Base-by-base conservation (phyloP, 1,139 yeast species). In the Scheffersomyces stambukii region DNA sequence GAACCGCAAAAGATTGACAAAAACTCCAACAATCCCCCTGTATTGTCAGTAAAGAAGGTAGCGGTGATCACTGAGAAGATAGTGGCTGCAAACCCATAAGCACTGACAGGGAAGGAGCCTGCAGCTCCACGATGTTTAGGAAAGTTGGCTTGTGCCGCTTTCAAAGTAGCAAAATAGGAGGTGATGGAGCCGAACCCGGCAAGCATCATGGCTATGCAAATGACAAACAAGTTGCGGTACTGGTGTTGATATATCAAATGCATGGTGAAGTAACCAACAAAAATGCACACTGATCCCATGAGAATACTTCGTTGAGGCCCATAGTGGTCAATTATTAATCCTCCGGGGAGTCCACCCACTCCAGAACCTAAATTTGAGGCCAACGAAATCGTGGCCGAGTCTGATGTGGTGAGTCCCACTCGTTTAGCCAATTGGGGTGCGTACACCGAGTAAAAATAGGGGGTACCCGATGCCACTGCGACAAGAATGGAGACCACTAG, bases 81-180 rank as follows among this genome's bases (percentile, higher is more conserved):
- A 4, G 70, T 65, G 9, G 73, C 73, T 3, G 69, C 54, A 34
- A 76, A 53, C 0, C 81, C 83, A 48, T 67, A 76, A 3, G 75
- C 57, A 19, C 81, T 65, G 3, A 75, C 78, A 1, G 82, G 82
- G 13, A 72, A 57, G 1, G 81, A 77, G 4, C 78, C 77, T 4
- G 89, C 89, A 4, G 77, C 66, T 11, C 91, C 91, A 42, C 81
- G 63, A 44, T 79, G 76, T 19, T 69, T 57, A 0, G 89, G 88
- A 41, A 81, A 81, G 47, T 81, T 81, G 3, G 81, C 60, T 13
- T 83, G 81, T 2, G 82, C 73, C 6, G 81, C 78, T 40, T 81
- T 81, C 35, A 81, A 64, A 2, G 85, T 70, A 2, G 88, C 67
- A 44, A 76, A 81, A 48, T 74, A 81, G 3, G 80, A 65, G 3